These are phyloP conservation scores for Citropsis articulata DNA, from an alignment of 345 rosid species.

Conservation along the genomic window DNA sequence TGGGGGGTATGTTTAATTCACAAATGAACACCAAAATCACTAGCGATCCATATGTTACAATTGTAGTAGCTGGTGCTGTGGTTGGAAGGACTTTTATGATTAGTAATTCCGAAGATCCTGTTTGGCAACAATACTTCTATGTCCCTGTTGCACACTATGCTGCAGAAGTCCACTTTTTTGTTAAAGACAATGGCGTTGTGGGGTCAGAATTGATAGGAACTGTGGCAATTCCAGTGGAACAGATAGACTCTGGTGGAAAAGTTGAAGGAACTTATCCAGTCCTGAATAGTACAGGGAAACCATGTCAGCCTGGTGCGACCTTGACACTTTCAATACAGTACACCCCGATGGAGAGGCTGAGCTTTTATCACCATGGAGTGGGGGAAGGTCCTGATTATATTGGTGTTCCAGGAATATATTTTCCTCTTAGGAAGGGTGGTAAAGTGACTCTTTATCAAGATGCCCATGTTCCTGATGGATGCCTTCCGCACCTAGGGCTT, in stretches of 20 bases:
- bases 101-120: constrained; percentile 81
- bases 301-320: constrained; percentile 75
- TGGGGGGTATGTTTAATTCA: constrained; percentile 65
- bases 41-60: constrained; percentile 90
- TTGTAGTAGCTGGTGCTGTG: constrained; percentile 58
- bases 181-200: constrained; percentile 85
- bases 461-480: constrained; percentile 88
- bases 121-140: constrained; percentile 80
- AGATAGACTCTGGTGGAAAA: constrained; percentile 53
- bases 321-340: constrained; percentile 76
- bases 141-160: constrained; percentile 89
- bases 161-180: constrained; percentile 78
- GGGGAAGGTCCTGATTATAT: constrained; percentile 80
- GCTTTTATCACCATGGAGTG: constrained; percentile 68
- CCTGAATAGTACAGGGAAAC: constrained; percentile 57
- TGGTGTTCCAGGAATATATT: constrained; percentile 94
- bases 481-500: constrained; percentile 65
- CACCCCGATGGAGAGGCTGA: constrained; percentile 59
- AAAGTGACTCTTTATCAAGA: constrained; percentile 89
- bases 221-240: constrained; percentile 83
- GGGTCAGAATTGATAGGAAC: constrained; percentile 81
- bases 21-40: constrained; percentile 54
- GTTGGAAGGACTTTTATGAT: constrained; percentile 84
- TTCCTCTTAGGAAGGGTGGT: constrained; percentile 87
- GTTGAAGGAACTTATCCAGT: constrained; percentile 69